These are phyloP conservation scores for Rhododendron ferrugineum DNA, from an alignment of 148 eudicot species.

Conservation along the genomic window DNA sequence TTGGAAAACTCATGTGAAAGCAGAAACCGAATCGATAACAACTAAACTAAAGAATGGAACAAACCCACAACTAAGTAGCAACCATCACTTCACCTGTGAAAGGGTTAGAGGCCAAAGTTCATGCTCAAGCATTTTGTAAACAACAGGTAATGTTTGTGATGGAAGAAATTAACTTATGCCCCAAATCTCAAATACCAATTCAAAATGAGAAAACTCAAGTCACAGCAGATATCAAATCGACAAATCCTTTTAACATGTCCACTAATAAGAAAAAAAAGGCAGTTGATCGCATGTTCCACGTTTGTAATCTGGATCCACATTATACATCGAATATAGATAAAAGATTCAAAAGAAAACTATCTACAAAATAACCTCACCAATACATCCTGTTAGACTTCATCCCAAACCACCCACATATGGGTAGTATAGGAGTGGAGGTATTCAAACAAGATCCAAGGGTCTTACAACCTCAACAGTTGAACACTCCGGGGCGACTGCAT, in stretches of 20 bases:
- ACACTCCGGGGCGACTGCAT: neutral
- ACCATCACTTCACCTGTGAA: neutral
- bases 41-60: neutral
- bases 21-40: neutral
- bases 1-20: neutral
- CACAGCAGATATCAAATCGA: neutral
- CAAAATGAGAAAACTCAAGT: neutral
- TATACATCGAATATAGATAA: neutral
- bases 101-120: neutral
- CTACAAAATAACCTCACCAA: neutral
- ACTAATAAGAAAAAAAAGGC: neutral
- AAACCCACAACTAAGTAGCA: neutral
- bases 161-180: neutral
- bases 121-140: neutral
- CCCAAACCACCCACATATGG: neutral
- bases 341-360: neutral
- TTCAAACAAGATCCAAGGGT: neutral
- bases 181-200: neutral
- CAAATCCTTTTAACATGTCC: no score
- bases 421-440: no score
- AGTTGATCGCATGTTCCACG: neutral
- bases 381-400: neutral
- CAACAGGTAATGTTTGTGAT: neutral
- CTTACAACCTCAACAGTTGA: neutral
- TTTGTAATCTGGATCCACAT: neutral